Conservation (phyloP, 176 grass and related monocot genomes). For the Juncus effusus region DNA sequence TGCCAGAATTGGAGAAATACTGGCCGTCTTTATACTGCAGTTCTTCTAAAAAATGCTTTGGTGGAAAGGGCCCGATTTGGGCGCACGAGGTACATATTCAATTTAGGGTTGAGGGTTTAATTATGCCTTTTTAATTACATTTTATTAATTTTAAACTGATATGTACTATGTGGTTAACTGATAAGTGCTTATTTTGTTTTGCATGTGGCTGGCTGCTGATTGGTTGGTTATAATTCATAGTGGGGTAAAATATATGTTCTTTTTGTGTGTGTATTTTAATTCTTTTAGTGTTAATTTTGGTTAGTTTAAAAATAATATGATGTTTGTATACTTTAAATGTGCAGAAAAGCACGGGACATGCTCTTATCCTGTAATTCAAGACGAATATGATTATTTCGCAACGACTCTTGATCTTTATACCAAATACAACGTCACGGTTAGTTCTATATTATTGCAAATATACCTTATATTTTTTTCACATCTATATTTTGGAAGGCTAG, state of each 20-base stretch:
- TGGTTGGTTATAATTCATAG: slow-evolving; percentile 25
- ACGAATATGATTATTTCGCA: slow-evolving; percentile 89
- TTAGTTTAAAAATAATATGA: background rate
- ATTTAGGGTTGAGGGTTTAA: slow-evolving; percentile 3
- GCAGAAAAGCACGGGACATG: slow-evolving; percentile 96
- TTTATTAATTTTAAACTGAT: slow-evolving; percentile 17
- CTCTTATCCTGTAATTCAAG: slow-evolving; percentile 74
- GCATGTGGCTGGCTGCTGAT: slow-evolving; percentile 40
- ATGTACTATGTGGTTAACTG: background rate
- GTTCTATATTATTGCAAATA: slow-evolving; percentile 4
- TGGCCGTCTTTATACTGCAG: slow-evolving; percentile 83
- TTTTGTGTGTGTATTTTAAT: background rate
- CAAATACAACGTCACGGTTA: slow-evolving; percentile 87
- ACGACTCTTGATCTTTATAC: slow-evolving; percentile 71
- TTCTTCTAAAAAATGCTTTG: slow-evolving; percentile 63
- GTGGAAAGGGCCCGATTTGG: slow-evolving; percentile 74
- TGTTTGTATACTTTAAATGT: slow-evolving; percentile 8
- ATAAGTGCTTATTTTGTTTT: slow-evolving; percentile 15
- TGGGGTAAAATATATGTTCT: slow-evolving; percentile 70
- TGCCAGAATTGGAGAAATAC: slow-evolving; percentile 62
- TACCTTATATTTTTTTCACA: background rate
- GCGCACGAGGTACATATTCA: slow-evolving; percentile 58
- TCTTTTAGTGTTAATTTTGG: background rate
- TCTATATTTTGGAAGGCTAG: no score
- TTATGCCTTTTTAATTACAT: background rate